These are phyloP conservation scores for Neurospora pannonica DNA, from an alignment of 495 filamentous ascomycete genomes.

Conservation along the genomic window DNA sequence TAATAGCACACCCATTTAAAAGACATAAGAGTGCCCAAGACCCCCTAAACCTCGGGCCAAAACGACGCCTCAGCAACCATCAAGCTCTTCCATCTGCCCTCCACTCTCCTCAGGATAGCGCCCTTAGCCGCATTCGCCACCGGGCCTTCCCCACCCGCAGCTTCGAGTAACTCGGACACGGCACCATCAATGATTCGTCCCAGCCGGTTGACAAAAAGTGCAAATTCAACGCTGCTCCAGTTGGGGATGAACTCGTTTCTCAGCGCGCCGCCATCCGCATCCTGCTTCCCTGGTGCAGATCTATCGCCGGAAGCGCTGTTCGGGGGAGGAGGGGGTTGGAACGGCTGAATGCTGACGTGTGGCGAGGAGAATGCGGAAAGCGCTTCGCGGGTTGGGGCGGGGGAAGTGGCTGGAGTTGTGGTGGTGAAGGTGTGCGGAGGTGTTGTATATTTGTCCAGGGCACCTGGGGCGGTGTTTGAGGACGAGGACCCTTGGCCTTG, in stretches of 20 bases:
- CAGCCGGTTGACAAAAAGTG: conserved; percentile 39
- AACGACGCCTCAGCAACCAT: conserved; percentile 26
- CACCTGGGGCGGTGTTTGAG: neutral
- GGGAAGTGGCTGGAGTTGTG: neutral
- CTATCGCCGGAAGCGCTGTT: neutral
- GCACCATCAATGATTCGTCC: conserved; percentile 22
- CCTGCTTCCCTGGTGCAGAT: conserved; percentile 10
- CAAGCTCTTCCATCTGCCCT: conserved; percentile 23
- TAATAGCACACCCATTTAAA: neutral
- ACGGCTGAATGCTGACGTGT: neutral
- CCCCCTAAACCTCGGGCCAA: conserved; percentile 21
- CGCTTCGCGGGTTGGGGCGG: neutral
- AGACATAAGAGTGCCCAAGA: neutral
- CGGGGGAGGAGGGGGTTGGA: neutral
- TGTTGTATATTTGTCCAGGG: neutral
- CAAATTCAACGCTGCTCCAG: conserved; percentile 53
- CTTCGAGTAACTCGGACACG: conserved; percentile 12
- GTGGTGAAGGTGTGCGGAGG: neutral
- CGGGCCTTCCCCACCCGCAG: conserved; percentile 5
- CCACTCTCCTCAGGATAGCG: conserved; percentile 18
- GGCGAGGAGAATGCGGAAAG: neutral
- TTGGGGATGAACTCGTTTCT: conserved; percentile 56
- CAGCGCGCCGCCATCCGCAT: conserved; percentile 54
- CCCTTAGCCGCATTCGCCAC: conserved; percentile 7
- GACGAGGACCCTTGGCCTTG: neutral